Conservation (phyloP, 2,329 filamentous ascomycete genomes). For the Sporothrix inflata region DNA sequence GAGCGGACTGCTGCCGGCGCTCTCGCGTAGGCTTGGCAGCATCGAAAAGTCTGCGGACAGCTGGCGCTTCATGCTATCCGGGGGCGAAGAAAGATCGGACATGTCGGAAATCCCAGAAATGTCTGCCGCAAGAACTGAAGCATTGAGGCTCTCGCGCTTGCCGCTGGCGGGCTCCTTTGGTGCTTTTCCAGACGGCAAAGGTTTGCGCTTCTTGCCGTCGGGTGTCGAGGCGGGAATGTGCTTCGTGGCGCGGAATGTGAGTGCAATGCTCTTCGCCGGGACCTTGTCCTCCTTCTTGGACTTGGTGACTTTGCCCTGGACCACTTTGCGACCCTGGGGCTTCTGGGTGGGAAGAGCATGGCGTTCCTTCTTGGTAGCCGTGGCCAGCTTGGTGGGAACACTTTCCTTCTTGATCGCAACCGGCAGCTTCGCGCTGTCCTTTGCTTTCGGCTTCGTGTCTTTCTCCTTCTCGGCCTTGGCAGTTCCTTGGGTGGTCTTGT, state of each 20-base stretch:
- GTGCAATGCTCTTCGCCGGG: slow-evolving; percentile 39
- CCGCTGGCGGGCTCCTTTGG: neutral
- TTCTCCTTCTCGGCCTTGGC: slow-evolving; percentile 5
- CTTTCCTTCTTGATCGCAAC: neutral
- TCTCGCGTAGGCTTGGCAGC: slow-evolving; percentile 28
- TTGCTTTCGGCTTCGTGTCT: neutral
- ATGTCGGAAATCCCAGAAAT: neutral
- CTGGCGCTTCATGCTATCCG: neutral
- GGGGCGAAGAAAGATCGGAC: slow-evolving; percentile 16
- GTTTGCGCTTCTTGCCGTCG: slow-evolving; percentile 27
- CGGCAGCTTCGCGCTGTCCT: neutral
- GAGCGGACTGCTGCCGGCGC: neutral
- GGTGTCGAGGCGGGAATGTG: slow-evolving; percentile 37
- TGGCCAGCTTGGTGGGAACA: slow-evolving; percentile 26
- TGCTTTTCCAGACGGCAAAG: slow-evolving; percentile 7
- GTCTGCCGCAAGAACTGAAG: neutral
- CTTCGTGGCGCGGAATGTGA: slow-evolving; percentile 52
- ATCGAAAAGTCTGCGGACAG: neutral
- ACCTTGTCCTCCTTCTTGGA: slow-evolving; percentile 39
- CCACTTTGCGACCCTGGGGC: slow-evolving; percentile 38
- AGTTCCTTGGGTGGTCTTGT: neutral
- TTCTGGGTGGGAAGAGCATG: slow-evolving; percentile 18
- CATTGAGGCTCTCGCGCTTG: neutral
- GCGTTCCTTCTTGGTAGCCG: slow-evolving; percentile 24
- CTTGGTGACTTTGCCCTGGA: slow-evolving; percentile 43